These are phyloP conservation scores for Fagopyrum tataricum DNA, from an alignment of 148 eudicot genomes.

Conservation along the genomic window DNA sequence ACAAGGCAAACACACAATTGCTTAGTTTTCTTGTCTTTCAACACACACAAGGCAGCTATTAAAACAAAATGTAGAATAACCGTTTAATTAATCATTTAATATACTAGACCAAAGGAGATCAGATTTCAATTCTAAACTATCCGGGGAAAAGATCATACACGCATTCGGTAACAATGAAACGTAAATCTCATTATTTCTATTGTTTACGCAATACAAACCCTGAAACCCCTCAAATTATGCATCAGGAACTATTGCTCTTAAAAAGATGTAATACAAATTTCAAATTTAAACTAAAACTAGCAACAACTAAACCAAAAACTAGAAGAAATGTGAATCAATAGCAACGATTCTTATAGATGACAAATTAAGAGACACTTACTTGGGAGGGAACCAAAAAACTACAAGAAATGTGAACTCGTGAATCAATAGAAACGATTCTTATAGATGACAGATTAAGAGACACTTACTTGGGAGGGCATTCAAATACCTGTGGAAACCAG, in stretches of 20 bases:
- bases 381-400: no score
- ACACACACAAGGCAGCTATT: no score
- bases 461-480: no score
- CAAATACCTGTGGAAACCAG: constrained; percentile 34
- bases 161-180: not conserved
- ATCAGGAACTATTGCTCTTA: not conserved
- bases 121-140: not conserved
- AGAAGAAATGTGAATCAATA: no score
- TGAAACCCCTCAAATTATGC: not conserved
- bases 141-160: not conserved
- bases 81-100: not conserved
- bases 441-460: no score
- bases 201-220: not conserved
- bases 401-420: no score
- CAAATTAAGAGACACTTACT: constrained; percentile 28
- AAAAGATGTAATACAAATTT: not conserved
- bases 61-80: not conserved
- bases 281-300: not conserved
- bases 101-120: not conserved
- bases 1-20: no score
- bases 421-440: no score
- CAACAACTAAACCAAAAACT: no score
- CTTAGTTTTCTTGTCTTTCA: no score
- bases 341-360: not conserved
- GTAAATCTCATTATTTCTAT: not conserved